A percentile compares a stretch with the other conserved stretches of the same genome.
Conservation (phyloP, 2,329 filamentous ascomycete species). For the Cladosporium sp. region DNA sequence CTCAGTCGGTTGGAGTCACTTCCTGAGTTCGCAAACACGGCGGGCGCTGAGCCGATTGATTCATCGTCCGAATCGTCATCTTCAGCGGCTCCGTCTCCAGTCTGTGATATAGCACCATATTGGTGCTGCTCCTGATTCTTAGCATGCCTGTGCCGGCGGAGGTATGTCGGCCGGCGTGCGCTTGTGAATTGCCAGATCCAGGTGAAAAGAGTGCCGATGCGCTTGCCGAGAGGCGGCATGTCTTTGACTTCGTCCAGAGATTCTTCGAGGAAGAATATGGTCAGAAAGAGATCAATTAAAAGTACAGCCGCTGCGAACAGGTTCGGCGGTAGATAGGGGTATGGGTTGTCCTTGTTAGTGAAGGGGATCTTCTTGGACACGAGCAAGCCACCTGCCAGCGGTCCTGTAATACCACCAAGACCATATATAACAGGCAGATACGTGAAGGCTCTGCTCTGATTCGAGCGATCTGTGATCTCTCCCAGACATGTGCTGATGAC, state of each 20-base stretch:
- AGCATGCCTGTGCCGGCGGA: slow-evolving; percentile 40
- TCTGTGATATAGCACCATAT: slow-evolving; percentile 21
- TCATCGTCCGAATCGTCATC: slow-evolving; percentile 38
- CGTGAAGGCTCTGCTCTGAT: slow-evolving; percentile 90
- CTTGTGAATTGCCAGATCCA: slow-evolving; percentile 71
- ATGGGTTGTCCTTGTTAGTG: slow-evolving; percentile 55
- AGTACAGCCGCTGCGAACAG: slow-evolving; percentile 73
- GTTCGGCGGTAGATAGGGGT: slow-evolving; percentile 85
- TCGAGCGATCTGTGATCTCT: slow-evolving; percentile 91
- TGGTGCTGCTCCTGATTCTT: slow-evolving; percentile 22
- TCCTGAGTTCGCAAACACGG: slow-evolving; percentile 36
- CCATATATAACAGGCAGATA: slow-evolving; percentile 97
- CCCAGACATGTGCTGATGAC: slow-evolving; percentile 91
- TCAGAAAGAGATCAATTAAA: slow-evolving; percentile 68
- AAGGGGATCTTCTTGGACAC: slow-evolving; percentile 65
- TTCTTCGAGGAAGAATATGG: slow-evolving; percentile 82
- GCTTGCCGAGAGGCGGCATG: slow-evolving; percentile 60
- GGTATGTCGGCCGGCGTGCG: slow-evolving; percentile 59
- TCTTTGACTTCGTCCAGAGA: slow-evolving; percentile 69
- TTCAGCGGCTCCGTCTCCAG: slow-evolving; percentile 21
- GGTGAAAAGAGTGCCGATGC: slow-evolving; percentile 61
- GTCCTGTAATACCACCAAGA: slow-evolving; percentile 87
- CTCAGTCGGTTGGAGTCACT: slow-evolving; percentile 51
- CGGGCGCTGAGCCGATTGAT: slow-evolving; percentile 26
- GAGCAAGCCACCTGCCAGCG: slow-evolving; percentile 82